Percentiles rank a stretch among this genome's conserved stretches.
Evolutionary conservation across 345 rosid species (phyloP).

Genomic region (Excoecaria cochinchinensis): DNA sequence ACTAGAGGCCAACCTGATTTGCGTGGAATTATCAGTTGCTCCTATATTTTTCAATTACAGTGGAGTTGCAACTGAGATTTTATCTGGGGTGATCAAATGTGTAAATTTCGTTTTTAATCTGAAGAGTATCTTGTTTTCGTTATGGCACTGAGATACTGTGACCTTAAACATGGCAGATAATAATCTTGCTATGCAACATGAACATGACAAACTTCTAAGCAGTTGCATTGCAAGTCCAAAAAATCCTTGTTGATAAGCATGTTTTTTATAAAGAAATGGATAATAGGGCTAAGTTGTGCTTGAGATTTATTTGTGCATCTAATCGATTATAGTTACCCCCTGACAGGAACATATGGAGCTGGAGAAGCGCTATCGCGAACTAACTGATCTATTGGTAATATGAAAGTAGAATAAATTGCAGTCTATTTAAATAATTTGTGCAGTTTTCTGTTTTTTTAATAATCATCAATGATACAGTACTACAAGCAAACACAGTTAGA

Average conservation of each 20-base stretch:
- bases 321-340: constrained; percentile 27
- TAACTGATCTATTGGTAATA: constrained; percentile 93
- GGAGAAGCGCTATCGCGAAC: constrained; percentile 96
- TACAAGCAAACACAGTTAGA: constrained; percentile 98
- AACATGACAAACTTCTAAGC: not conserved
- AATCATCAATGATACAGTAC: constrained; percentile 52
- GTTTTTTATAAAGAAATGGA: constrained; percentile 6
- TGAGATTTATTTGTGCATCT: constrained; percentile 18
- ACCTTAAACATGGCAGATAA: not conserved
- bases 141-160: not conserved
- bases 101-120: not conserved
- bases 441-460: constrained; percentile 11
- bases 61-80: not conserved
- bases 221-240: not conserved
- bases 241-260: not conserved
- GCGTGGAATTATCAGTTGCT: not conserved
- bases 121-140: not conserved
- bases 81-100: not conserved
- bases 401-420: constrained; percentile 17
- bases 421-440: constrained; percentile 2
- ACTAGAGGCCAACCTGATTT: not conserved
- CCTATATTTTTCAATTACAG: not conserved
- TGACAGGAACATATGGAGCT: constrained; percentile 95
- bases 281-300: not conserved
- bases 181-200: not conserved